A percentile compares a stretch with the other conserved stretches of the same genome.
phyloP scores from a whole-genome alignment of 176 grass and related monocot species.

The Carex scoparia region DNA sequence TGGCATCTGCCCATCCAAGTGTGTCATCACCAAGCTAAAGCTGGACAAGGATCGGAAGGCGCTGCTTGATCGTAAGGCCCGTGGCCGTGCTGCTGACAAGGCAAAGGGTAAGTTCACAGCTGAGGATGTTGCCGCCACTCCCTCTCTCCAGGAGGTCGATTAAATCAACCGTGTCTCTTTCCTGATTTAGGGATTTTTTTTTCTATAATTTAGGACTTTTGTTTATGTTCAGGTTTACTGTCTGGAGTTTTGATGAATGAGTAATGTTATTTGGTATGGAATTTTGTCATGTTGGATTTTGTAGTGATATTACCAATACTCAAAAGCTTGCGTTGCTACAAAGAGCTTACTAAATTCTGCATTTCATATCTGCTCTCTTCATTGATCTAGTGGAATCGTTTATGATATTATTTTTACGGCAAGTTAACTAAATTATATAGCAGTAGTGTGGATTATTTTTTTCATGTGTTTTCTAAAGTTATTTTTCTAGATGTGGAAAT shows the following conservation, averaged over 20 bases:
- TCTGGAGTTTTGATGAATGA: conserved; percentile 9
- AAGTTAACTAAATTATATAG: not conserved
- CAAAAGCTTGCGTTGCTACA: not conserved
- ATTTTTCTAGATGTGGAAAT: too few species aligned
- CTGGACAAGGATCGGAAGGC: conserved; percentile 99
- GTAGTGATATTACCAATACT: not conserved
- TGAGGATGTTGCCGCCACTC: conserved; percentile 69
- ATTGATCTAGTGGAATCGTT: not conserved
- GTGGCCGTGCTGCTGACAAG: conserved; percentile 83
- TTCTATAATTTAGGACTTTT: not conserved
- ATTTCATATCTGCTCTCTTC: not conserved
- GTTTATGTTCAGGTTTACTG: not conserved
- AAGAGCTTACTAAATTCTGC: not conserved
- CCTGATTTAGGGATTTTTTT: not conserved
- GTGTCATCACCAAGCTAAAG: conserved; percentile 79
- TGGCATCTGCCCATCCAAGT: conserved; percentile 80
- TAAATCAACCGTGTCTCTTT: conserved; percentile 19
- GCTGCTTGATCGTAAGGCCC: conserved; percentile 77
- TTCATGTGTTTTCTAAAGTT: too few species aligned
- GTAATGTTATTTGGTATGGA: conserved; percentile 2
- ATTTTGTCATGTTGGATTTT: conserved; percentile 13
- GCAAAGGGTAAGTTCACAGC: conserved; percentile 91
- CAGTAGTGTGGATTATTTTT: too few species aligned
- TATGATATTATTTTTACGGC: not conserved
- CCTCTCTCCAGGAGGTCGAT: conserved; percentile 93